phyloP scores from a whole-genome alignment of 345 rosid species.

The Syzygium aromaticum region DNA sequence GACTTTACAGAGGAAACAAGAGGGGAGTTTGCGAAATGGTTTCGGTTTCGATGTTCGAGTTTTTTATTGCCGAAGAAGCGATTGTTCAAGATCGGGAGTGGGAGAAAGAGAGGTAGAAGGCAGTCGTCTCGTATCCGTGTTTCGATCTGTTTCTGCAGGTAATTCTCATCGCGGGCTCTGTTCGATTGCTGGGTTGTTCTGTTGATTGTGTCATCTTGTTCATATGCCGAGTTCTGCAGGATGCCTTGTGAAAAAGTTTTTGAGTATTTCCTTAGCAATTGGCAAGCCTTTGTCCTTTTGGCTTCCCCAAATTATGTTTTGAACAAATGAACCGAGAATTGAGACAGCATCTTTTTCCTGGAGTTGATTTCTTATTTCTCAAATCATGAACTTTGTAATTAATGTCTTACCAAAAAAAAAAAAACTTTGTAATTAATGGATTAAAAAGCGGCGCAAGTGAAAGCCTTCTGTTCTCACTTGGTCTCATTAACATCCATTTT shows the following conservation, averaged over 20 bases:
- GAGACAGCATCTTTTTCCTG: too few relatives aligned
- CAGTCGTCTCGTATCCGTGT: background rate
- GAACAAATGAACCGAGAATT: too few relatives aligned
- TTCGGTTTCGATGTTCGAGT: background rate
- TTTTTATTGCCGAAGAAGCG: background rate
- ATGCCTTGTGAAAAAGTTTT: background rate
- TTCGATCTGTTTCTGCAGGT: background rate
- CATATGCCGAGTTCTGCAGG: background rate
- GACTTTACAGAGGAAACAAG: background rate
- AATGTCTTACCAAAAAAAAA: too few relatives aligned
- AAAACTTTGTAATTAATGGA: too few relatives aligned
- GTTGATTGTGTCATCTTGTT: background rate
- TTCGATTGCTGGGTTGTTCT: background rate
- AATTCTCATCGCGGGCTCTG: fast-evolving
- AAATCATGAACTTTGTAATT: too few relatives aligned
- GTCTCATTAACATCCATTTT: too few relatives aligned
- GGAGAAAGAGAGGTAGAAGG: background rate
- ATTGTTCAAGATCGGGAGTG: background rate
- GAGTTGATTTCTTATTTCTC: too few relatives aligned
- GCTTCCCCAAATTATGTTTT: background rate
- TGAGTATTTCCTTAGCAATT: background rate
- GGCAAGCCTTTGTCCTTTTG: background rate
- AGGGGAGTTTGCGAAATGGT: background rate
- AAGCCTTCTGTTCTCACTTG: too few relatives aligned
- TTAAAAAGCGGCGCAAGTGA: too few relatives aligned